Conservation (phyloP, 805 yeast genomes). For the Metschnikowia anglica region DNA sequence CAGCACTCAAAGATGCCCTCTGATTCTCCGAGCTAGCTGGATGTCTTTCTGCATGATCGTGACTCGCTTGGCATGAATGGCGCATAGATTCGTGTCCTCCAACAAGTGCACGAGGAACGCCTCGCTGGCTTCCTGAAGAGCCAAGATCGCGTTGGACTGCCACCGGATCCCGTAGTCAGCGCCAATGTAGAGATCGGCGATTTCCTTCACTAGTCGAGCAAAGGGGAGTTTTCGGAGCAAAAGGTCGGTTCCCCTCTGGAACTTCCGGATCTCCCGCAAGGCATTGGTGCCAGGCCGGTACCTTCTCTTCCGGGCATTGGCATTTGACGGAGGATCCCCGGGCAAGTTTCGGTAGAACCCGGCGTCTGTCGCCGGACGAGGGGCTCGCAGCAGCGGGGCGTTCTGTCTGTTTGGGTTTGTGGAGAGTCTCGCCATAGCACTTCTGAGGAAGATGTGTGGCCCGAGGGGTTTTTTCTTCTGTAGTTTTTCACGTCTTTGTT, state of each 20-base stretch:
- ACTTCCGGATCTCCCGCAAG: slow-evolving; percentile 63
- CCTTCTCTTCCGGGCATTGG: slow-evolving; percentile 31
- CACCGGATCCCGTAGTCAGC: slow-evolving; percentile 61
- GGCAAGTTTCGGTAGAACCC: slow-evolving; percentile 51
- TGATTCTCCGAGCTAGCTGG: slow-evolving; percentile 73
- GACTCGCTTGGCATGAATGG: slow-evolving; percentile 79
- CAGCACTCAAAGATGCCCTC: slow-evolving; percentile 45
- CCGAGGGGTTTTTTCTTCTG: neutral
- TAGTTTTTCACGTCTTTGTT: neutral
- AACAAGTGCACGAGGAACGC: slow-evolving; percentile 70
- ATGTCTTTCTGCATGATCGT: slow-evolving; percentile 84
- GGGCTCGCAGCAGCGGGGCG: slow-evolving; percentile 6
- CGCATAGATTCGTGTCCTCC: slow-evolving; percentile 76
- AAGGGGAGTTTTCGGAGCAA: slow-evolving; percentile 72
- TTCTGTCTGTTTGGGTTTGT: slow-evolving; percentile 12
- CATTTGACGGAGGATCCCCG: slow-evolving; percentile 48
- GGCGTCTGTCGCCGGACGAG: slow-evolving; percentile 19
- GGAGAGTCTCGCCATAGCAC: slow-evolving; percentile 19
- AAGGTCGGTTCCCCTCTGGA: slow-evolving; percentile 66
- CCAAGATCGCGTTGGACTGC: slow-evolving; percentile 77
- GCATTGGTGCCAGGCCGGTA: slow-evolving; percentile 68
- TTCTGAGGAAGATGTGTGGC: neutral
- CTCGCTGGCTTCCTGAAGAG: slow-evolving; percentile 79
- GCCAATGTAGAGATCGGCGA: slow-evolving; percentile 60
- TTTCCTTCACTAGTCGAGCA: slow-evolving; percentile 73